Conservation (phyloP, 345 rosid genomes). For the Turritis glabra region DNA sequence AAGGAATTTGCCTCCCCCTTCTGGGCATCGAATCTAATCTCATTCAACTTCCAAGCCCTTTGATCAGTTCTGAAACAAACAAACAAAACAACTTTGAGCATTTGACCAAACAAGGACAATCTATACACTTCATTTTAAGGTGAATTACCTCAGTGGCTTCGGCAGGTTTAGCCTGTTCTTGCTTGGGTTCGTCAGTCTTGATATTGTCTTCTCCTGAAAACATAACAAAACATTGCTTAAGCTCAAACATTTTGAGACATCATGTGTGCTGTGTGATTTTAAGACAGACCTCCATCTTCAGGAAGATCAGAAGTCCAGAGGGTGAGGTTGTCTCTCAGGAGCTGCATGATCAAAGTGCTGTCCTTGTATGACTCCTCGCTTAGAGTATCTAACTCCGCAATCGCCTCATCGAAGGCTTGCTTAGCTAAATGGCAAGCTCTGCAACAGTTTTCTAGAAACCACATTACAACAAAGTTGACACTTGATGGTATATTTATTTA, state of each 20-base stretch:
- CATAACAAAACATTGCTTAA: slow-evolving; percentile 7
- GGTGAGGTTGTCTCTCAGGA: slow-evolving; percentile 96
- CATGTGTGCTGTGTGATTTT: background rate
- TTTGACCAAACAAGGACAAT: background rate
- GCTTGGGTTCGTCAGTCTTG: slow-evolving; percentile 75
- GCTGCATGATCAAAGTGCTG: slow-evolving; percentile 98
- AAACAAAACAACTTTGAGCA: background rate
- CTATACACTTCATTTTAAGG: background rate
- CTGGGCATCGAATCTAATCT: slow-evolving; percentile 25
- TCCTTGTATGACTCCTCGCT: slow-evolving; percentile 99
- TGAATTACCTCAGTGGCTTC: slow-evolving; percentile 57
- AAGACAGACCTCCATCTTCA: slow-evolving; percentile 84
- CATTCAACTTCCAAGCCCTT: slow-evolving; percentile 29
- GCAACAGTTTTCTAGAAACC: slow-evolving; percentile 24
- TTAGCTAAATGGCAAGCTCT: slow-evolving; percentile 99
- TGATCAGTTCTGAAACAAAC: slow-evolving; percentile 34
- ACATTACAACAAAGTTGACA: slow-evolving; percentile 23
- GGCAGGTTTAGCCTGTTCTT: slow-evolving; percentile 49
- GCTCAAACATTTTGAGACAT: background rate
- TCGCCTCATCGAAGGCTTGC: slow-evolving; percentile 98
- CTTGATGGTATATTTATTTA: background rate
- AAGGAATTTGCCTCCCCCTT: slow-evolving; percentile 23
- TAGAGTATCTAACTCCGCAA: slow-evolving; percentile 92
- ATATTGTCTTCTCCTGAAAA: slow-evolving; percentile 70
- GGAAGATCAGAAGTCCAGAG: slow-evolving; percentile 99